These are phyloP conservation scores for Tricholoma flavovirens DNA, from an alignment of 768 basidiomycete genomes.

Conservation along the genomic window DNA sequence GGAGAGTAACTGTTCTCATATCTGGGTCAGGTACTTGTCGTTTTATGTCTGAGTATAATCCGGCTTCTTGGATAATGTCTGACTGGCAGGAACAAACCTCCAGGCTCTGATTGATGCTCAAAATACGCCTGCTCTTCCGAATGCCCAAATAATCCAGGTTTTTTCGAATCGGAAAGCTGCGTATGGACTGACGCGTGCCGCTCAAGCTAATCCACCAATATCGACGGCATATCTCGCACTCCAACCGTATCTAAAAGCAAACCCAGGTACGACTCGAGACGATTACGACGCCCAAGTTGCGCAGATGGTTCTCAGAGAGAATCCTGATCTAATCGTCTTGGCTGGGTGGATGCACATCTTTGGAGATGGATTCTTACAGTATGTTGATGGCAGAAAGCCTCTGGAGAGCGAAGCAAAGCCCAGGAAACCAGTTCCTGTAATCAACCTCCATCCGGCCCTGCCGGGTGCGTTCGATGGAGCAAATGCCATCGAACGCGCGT, in stretches of 20 bases:
- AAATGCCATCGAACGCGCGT: slow-evolving; percentile 86
- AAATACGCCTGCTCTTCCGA: slow-evolving; percentile 65
- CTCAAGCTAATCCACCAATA: slow-evolving; percentile 65
- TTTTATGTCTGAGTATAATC: neutral
- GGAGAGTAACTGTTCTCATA: slow-evolving; percentile 41
- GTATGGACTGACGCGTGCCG: slow-evolving; percentile 81
- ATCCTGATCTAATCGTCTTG: slow-evolving; percentile 86
- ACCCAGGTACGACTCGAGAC: slow-evolving; percentile 65
- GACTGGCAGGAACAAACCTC: slow-evolving; percentile 77
- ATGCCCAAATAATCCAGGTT: slow-evolving; percentile 70
- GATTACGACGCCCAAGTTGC: slow-evolving; percentile 88
- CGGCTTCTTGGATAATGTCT: slow-evolving; percentile 4
- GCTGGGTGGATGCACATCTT: slow-evolving; percentile 99
- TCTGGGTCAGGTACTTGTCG: slow-evolving; percentile 46
- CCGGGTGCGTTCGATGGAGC: slow-evolving; percentile 96
- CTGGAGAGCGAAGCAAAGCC: slow-evolving; percentile 31
- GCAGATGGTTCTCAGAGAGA: slow-evolving; percentile 49
- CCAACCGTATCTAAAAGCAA: slow-evolving; percentile 72
- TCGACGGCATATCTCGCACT: slow-evolving; percentile 79
- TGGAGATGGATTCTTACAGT: slow-evolving; percentile 71
- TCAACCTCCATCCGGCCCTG: slow-evolving; percentile 95
- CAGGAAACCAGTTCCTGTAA: slow-evolving; percentile 59
- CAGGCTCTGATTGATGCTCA: slow-evolving; percentile 93
- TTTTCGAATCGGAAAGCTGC: slow-evolving; percentile 91
- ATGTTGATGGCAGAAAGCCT: slow-evolving; percentile 40